Evolutionary conservation across 2,329 filamentous ascomycete species (phyloP).

Genomic region (Phialocephala sp.): DNA sequence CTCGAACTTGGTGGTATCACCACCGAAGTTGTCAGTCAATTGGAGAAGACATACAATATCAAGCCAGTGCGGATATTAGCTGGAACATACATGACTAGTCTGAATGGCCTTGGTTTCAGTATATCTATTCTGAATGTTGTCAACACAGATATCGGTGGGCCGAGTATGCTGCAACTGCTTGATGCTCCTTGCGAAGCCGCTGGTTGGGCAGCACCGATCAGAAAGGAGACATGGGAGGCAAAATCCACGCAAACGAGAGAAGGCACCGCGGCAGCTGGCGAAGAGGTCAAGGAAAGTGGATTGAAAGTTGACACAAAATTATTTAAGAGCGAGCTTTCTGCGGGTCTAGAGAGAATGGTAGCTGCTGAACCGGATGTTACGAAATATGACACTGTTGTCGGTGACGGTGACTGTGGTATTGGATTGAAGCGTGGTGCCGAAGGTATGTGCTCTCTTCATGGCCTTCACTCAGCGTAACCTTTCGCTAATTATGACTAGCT

Average conservation of each 20-base stretch:
- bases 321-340: conserved; percentile 58
- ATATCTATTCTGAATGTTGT: conserved; percentile 68
- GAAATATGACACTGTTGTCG: conserved; percentile 71
- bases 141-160: conserved; percentile 52
- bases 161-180: conserved; percentile 67
- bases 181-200: conserved; percentile 71
- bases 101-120: conserved; percentile 75
- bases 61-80: conserved; percentile 65
- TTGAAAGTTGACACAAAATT: conserved; percentile 40
- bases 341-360: conserved; percentile 64
- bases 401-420: conserved; percentile 75
- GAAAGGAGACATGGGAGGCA: conserved; percentile 62
- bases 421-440: conserved; percentile 74
- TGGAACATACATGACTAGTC: conserved; percentile 73
- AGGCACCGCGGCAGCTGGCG: conserved; percentile 32
- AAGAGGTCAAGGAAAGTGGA: conserved; percentile 43
- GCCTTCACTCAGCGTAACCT: not conserved
- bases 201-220: conserved; percentile 69
- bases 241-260: conserved; percentile 46
- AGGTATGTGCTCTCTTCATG: conserved; percentile 38
- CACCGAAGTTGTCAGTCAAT: conserved; percentile 66
- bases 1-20: conserved; percentile 72
- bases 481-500: conserved; percentile 39
- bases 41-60: conserved; percentile 63
- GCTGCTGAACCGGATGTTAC: conserved; percentile 69